Base-by-base conservation (phyloP, 768 basidiomycete species). In the Lactifluus hygrophoroides region DNA sequence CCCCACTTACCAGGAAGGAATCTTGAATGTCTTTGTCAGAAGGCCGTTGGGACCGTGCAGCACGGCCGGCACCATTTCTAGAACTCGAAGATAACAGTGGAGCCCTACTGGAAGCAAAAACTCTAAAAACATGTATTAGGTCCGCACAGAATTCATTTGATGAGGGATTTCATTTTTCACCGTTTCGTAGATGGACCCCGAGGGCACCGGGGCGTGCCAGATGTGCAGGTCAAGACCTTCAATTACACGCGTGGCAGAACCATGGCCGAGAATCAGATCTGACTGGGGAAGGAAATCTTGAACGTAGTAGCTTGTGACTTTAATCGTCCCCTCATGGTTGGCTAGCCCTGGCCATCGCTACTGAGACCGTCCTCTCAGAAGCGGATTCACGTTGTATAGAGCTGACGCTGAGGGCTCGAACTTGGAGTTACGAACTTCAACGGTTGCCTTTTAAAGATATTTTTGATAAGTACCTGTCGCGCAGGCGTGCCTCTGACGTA, bases 401-500 rank as follows among this genome's bases (percentile, higher is more conserved):
- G 42, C 46, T 40, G 27, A 55, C 59, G 54, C 49, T 60, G 59
- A 56, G 49, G 54, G 54, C 49, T 50, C 59, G 43, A 44, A 17
- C 37, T 32, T 32, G 10, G 32, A 32, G 32, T 32, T 46, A 32
- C 48, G 58, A 56, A 54, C 58, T 25, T 44, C 42, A 32, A 60
- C 49, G 50, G 27, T 51, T 60, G 54, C 59, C 54, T 45, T 60
- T 56, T 46, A 25, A 28, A 48, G 54, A 37, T 17, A 7, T 16
- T 35, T 48, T 32, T 43, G 52, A 54, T 54, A 49, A 54, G 47
- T 27, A n/a, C 21, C n/a, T 19, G 14, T 30, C 11, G 51, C 17
- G 40, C 17, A 19, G 38, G 58, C 3, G 58, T 55, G 13, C 53
- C 34, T 59, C 58, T 59, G 58, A 59, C 53, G 58, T 60, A 55